Conservation (phyloP, 1,139 yeast genomes). For the Candida sojae region DNA sequence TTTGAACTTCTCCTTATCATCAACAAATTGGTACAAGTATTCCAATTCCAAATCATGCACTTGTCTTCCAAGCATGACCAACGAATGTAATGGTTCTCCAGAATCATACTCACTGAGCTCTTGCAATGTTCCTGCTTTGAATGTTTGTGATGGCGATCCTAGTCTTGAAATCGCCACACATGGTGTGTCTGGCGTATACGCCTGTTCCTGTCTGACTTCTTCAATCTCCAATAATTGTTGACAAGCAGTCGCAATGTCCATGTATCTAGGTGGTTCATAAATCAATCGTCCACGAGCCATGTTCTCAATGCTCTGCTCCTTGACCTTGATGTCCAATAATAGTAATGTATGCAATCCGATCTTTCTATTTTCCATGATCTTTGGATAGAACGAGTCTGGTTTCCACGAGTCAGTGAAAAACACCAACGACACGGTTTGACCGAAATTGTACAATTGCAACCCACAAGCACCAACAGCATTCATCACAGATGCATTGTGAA, state of each 20-base stretch:
- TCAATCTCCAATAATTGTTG: conserved; percentile 85
- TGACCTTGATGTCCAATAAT: conserved; percentile 89
- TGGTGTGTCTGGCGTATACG: conserved; percentile 85
- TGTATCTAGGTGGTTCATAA: conserved; percentile 96
- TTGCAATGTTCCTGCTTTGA: conserved; percentile 81
- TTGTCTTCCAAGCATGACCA: conserved; percentile 88
- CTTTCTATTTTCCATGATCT: conserved; percentile 83
- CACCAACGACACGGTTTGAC: conserved; percentile 94
- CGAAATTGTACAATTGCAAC: conserved; percentile 89
- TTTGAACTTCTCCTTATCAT: conserved; percentile 61
- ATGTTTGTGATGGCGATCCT: conserved; percentile 81
- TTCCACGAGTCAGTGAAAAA: conserved; percentile 95
- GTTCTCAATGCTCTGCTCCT: conserved; percentile 93
- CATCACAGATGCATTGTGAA: conserved; percentile 97
- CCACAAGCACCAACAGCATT: conserved; percentile 99
- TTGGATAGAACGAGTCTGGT: conserved; percentile 92
- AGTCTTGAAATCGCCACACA: conserved; percentile 91
- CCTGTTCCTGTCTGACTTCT: conserved; percentile 68
- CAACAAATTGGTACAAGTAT: conserved; percentile 75
- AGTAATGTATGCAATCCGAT: conserved; percentile 90
- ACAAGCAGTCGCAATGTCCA: conserved; percentile 90
- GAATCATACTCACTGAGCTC: conserved; percentile 80
- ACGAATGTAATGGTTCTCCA: conserved; percentile 93
- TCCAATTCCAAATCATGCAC: conserved; percentile 93
- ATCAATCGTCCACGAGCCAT: conserved; percentile 91